Evolutionary conservation across 2,329 filamentous ascomycete species (phyloP).

Genomic region (Gnomoniopsis smithogilvyi): DNA sequence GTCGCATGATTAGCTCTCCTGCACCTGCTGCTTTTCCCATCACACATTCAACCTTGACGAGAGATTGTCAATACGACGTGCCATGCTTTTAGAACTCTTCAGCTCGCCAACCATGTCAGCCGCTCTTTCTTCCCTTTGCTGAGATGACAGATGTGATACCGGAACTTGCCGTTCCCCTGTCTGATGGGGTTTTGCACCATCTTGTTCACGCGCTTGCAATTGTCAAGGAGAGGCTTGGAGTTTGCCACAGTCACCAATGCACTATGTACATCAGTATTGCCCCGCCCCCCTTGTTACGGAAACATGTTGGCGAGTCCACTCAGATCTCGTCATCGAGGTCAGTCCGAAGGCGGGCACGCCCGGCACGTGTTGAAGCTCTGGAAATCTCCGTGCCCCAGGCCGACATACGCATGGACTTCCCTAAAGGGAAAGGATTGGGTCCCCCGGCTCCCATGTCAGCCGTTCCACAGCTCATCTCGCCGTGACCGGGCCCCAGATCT

Average conservation of each 20-base stretch:
- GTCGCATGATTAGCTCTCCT: background rate
- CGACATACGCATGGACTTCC: conserved; percentile 3
- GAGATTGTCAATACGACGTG: background rate
- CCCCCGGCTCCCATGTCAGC: conserved; percentile 4
- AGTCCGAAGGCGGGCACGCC: background rate
- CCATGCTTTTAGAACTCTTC: background rate
- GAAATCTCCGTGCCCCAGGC: conserved; percentile 3
- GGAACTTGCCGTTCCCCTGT: background rate
- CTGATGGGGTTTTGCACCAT: background rate
- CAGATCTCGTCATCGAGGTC: conserved; percentile 1
- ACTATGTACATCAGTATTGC: too few species aligned
- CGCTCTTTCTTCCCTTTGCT: background rate
- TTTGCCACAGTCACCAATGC: too few species aligned
- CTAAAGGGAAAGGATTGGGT: background rate
- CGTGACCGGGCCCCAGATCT: conserved; percentile 5
- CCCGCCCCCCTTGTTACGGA: background rate
- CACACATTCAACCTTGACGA: background rate
- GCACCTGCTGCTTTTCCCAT: background rate
- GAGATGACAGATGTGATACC: background rate
- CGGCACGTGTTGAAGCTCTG: conserved; percentile 7
- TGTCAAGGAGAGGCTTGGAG: too few species aligned
- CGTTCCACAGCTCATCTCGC: conserved; percentile 7
- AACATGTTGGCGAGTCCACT: background rate
- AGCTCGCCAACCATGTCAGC: background rate
- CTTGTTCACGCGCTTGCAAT: too few species aligned